Evolutionary conservation across 176 grass and related monocot genomes (phyloP), one percentile per base, ranked within the genome.

Genomic region (Oryza nivara): DNA sequence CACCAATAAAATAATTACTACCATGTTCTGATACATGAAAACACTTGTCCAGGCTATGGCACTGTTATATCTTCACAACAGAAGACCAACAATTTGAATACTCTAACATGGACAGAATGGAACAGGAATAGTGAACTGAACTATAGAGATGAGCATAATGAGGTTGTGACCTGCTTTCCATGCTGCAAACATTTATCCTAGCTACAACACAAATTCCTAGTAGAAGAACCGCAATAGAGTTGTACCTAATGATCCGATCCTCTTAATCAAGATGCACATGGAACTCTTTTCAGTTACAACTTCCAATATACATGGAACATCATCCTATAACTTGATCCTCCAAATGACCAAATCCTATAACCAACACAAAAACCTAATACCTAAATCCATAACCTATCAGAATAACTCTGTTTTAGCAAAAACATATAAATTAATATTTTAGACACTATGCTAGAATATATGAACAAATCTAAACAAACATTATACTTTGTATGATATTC

Each of bases 251-350:
- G n/a, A 65, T 65, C 28, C 20, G 0, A 73, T 46, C 43, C 46
- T 23, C 17, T 38, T 68, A 48, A 46, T 64, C 51, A 72, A 61
- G 41, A 77, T 26, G 5, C 17, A 58, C 54, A 58, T 58, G 19
- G 2, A 58, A 20, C 54, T 20, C 54, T 58, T 58, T 58, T 79
- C 43, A 14, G 46, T 51, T 80, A 48, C 30, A 75, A 36, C 17
- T 38, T 56, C 73, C 11, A 69, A 54, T 45, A 6, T 34, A 71
- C 17, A 71, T 20, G 56, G 7, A 9, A 17, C 3, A 63, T 4
- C 65, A 36, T 34, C 65, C 47, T 45, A 70, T 41, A 76, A 77
- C 64, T 44, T 77, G 73, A 77, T 68, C 64, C 11, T 58, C n/a
- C 41, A 85, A 20, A 28, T 75, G 14, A 49, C 43, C 74, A 73